Base-by-base conservation (phyloP, 352 stramenopile species). In the Globisporangium cederbergense region DNA sequence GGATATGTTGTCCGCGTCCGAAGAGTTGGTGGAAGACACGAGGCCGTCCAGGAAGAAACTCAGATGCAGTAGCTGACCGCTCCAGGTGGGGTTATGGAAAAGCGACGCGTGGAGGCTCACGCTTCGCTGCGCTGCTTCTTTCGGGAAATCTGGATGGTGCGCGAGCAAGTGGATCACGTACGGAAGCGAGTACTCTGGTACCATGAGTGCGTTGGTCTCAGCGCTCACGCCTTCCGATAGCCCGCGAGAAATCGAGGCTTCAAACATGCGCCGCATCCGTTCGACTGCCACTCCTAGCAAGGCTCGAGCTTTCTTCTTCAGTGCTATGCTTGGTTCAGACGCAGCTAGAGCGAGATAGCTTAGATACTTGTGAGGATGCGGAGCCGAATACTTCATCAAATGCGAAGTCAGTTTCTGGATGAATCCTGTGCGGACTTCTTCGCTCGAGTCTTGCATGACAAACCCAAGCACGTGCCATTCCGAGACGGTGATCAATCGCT, bases 121-220 rank as follows among this genome's bases (percentile, higher is more conserved):
- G 18, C 71, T 78, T 70, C 42, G 71, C 36, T 72, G 71, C 20
- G 73, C 77, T 46, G 70, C 42, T 25, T 77, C 77, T 10, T 67
- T 66, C 30, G 86, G 83, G 51, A 87, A 95, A 25, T 84, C 70
- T 1, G 86, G 82, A 52, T 91, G 84, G 54, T 95, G 86, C 0
- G 84, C 79, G n/a, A 95, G 64, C 36, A 96, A 68, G 67, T 96
- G 88, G 53, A 96, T 81, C 13, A 90, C 82, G 36, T 93, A 95
- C 16, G 83, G 86, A 32, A 96, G 59, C 7, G 77, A 66, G 53
- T 95, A 96, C 65, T 96, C 88, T 1, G 88, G 88, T 14, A 95
- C 83, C 72, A 96, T 86, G 7, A 96, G 66, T 18, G 85, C 82
- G 18, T 14, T 56, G 0, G 16, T 28, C 25, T 64, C 67, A n/a